phyloP scores from a whole-genome alignment of 1,139 yeast species.

The Lodderomyces orthopsilosis region DNA sequence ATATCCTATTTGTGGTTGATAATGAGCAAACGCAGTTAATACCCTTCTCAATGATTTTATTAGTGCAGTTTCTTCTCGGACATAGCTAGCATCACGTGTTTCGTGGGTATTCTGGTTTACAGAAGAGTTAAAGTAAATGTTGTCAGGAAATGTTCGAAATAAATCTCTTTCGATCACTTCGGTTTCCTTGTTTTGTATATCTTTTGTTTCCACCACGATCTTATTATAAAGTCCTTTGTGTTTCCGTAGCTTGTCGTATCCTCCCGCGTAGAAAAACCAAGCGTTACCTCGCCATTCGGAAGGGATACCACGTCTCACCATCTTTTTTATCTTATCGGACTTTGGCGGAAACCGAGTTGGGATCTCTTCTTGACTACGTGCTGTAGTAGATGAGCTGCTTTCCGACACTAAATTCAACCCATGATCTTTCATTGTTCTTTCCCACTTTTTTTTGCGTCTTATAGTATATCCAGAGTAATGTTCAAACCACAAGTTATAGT shows the following conservation, averaged over 20 bases:
- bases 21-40: slow-evolving; percentile 76
- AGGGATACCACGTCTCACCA: slow-evolving; percentile 88
- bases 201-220: slow-evolving; percentile 55
- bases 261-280: slow-evolving; percentile 97
- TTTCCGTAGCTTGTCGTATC: slow-evolving; percentile 67
- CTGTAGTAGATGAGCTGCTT: slow-evolving; percentile 5
- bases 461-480: slow-evolving; percentile 61
- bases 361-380: slow-evolving; percentile 25
- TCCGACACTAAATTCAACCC: slow-evolving; percentile 37
- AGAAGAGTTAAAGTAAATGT: slow-evolving; percentile 57
- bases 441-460: slow-evolving; percentile 77
- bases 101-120: slow-evolving; percentile 4
- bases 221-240: slow-evolving; percentile 72
- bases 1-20: slow-evolving; percentile 89
- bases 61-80: slow-evolving; percentile 52
- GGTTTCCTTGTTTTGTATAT: slow-evolving; percentile 61
- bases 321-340: slow-evolving; percentile 77
- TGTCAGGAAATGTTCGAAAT: slow-evolving; percentile 93
- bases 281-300: slow-evolving; percentile 97
- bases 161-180: slow-evolving; percentile 93
- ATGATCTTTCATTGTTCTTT: slow-evolving; percentile 54
- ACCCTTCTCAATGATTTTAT: slow-evolving; percentile 76
- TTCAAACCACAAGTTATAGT: slow-evolving; percentile 73
- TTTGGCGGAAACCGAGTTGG: slow-evolving; percentile 72
- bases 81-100: background rate